Evolutionary conservation across 768 basidiomycete genomes (phyloP), one percentile per base, ranked within the genome.

Genomic region (Pisolithus albus): DNA sequence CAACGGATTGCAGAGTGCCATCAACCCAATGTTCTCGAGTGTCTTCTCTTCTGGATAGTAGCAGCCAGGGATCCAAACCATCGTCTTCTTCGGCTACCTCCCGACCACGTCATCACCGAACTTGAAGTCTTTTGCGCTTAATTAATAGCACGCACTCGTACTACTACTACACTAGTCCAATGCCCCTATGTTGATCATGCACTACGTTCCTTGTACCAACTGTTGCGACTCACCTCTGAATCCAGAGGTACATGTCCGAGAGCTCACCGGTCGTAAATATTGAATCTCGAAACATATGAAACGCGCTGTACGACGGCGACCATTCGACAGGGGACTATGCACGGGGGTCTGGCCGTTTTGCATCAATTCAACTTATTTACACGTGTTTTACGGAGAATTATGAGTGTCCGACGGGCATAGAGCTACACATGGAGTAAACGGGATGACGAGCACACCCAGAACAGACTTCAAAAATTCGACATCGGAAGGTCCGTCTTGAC

Each of bases 1-100:
- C 24, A 34, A 23, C 41, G 7, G 2, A 21, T 54, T n/a, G 21
- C 28, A 28, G 16, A 5, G 43, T 30, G 43, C 15, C 50, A 47
- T 19, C 39, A 13, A 5, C 53, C 57, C 1, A 60, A 53, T 49
- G 46, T 58, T 41, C n/a, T 60, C 10, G 52, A 56, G 32, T 40
- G 23, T 23, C 13, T 55, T 3, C 1, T 58, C 7, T 16, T 55
- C 18, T 59, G 59, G 56, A 42, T 62, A 30, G n/a, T 44, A 23
- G 48, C 55, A 1, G 44, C 51, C 7, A 38, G 11, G 34, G 41
- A 56, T 8, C 28, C 19, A 1, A 19, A 30, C 1, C 11, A 47
- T 8, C 3, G 10, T 0, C 44, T 37, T 30, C 50, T 51, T 34
- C n/a, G n/a, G 1, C 30, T 51, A 8, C 46, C 49, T 16, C 37